Evolutionary conservation across 192 early-diverging fungal genomes (phyloP).

Genomic region (Oehlia diaphana): DNA sequence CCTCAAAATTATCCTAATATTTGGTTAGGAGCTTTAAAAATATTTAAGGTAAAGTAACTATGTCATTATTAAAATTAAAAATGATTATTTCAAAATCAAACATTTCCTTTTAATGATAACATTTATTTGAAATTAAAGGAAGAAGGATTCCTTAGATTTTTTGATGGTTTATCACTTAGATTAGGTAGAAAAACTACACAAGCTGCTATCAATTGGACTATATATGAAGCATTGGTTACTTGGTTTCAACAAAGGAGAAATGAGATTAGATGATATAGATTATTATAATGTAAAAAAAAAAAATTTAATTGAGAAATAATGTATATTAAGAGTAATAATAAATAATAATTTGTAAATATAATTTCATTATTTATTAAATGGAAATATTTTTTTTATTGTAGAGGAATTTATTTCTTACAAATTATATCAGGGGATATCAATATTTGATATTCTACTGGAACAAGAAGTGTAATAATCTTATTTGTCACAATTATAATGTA

Average conservation of each 20-base stretch:
- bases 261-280: too few relatives aligned
- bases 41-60: constrained; percentile 50
- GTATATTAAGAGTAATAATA: too few relatives aligned
- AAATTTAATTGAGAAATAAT: too few relatives aligned
- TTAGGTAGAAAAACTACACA: constrained; percentile 81
- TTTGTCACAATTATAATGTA: too few relatives aligned
- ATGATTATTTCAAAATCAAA: background rate
- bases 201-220: constrained; percentile 86
- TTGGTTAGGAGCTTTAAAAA: constrained; percentile 45
- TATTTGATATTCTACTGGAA: too few relatives aligned
- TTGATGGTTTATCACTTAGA: constrained; percentile 81
- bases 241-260: constrained; percentile 30
- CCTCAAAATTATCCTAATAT: constrained; percentile 67
- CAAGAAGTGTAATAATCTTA: too few relatives aligned
- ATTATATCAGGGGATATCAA: too few relatives aligned
- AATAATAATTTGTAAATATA: too few relatives aligned
- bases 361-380: too few relatives aligned
- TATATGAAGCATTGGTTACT: constrained; percentile 82
- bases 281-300: too few relatives aligned
- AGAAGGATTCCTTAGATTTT: constrained; percentile 77
- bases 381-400: too few relatives aligned
- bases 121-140: constrained; percentile 43
- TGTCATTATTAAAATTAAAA: background rate
- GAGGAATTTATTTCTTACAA: too few relatives aligned
- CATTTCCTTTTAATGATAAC: background rate